Base-by-base conservation (phyloP, 257 asterid species). In the Oldenlandia corymbosa region DNA sequence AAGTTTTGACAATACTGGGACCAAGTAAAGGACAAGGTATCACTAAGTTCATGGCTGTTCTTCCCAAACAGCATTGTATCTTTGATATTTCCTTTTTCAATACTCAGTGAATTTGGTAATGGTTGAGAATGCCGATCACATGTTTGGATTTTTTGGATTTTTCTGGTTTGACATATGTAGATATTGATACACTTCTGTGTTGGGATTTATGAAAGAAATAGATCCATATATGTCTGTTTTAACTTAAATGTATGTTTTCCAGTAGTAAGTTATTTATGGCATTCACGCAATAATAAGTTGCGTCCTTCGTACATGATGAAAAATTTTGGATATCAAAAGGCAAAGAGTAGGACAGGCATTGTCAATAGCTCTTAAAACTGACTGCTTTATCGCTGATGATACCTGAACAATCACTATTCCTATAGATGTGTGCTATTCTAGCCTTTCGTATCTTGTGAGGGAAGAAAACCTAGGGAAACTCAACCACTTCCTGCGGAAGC, bases 381-480 rank as follows among this genome's bases (percentile, higher is more conserved):
- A 31, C 17, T 45, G 41, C 21, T 42, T 7, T 27, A 7, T 23
- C 47, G 13, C 36, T 9, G 11, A 47, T 16, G 18, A 43, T 28
- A 57, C 64, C 50, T 32, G 56, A 58, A 34, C 53, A 14, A 34
- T 58, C 23, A 27, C n/a, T 42, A 42, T 41, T 37, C 39, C 17
- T 54, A 54, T 20, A 53, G 27, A 41, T 5, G 10, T 60, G n/a
- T 10, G 26, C 57, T 70, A 73, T 24, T 85, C 73, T 68, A 85
- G 76, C 74, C 72, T 88, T 53, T 72, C 78, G 23, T 91, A 86
- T 58, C 73, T 78, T 11, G 81, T 83, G n/a, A 64, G 73, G 20
- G 87, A 80, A 74, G 90, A 75, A 67, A 86, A 84, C 58, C 39
- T 81, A 23, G 94, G 83, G 54, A 86, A 60, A 34, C 51, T 74